Evolutionary conservation across 2,329 filamentous ascomycete species (phyloP).

Genomic region (Aspergillus pseudoglaucus): DNA sequence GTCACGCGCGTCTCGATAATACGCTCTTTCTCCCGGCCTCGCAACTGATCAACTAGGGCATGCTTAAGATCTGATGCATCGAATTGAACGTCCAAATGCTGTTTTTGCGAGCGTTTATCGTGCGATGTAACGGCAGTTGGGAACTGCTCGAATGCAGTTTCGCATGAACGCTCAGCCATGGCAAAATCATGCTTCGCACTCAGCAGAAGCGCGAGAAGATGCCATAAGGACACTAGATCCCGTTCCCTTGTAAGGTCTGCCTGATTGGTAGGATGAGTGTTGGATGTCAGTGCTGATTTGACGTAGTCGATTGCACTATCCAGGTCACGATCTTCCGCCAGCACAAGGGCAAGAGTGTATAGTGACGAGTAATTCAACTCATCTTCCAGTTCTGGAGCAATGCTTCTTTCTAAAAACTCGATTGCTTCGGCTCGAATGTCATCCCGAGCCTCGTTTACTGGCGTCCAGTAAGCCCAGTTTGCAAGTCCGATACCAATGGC

Average conservation of each 20-base stretch:
- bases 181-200: conserved; percentile 80
- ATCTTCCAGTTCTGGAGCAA: conserved; percentile 60
- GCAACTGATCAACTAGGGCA: conserved; percentile 70
- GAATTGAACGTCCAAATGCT: conserved; percentile 17
- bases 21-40: conserved; percentile 73
- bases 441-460: conserved; percentile 63
- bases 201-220: conserved; percentile 76
- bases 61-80: conserved; percentile 13
- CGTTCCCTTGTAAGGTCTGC: conserved; percentile 31
- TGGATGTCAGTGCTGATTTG: conserved; percentile 64
- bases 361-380: conserved; percentile 67
- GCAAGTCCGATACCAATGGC: conserved; percentile 80
- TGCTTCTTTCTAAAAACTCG: conserved; percentile 64
- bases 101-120: conserved; percentile 35
- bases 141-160: conserved; percentile 88
- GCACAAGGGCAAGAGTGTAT: conserved; percentile 74
- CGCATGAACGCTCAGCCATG: conserved; percentile 74
- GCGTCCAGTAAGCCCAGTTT: conserved; percentile 78
- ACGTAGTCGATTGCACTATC: conserved; percentile 73
- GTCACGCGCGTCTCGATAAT: conserved; percentile 96
- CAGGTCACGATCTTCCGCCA: conserved; percentile 80
- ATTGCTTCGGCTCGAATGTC: conserved; percentile 74
- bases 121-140: conserved; percentile 60
- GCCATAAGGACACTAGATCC: conserved; percentile 75
- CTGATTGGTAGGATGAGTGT: conserved; percentile 26